These are phyloP conservation scores for Lactifluus subvellereus DNA, from an alignment of 768 basidiomycete species.

Conservation along the genomic window DNA sequence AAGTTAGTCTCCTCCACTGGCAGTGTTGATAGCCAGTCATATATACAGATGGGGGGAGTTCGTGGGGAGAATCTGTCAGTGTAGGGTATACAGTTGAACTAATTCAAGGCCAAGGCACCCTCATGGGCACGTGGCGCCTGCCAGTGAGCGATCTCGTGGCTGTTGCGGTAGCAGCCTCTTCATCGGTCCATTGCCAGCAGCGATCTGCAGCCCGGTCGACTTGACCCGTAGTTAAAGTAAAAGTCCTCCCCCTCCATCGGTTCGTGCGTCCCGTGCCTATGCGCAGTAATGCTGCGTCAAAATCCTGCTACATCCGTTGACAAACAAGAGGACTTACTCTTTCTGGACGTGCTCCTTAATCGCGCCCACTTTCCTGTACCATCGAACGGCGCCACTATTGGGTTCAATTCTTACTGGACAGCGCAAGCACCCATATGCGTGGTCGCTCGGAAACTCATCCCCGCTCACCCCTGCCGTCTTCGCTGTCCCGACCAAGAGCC, in stretches of 20 bases:
- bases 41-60: too few relatives aligned
- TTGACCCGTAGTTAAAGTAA: not conserved
- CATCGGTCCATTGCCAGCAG: conserved; percentile 2
- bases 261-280: not conserved
- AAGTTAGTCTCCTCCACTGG: too few relatives aligned
- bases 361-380: not conserved
- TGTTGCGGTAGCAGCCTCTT: not conserved
- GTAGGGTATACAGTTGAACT: too few relatives aligned
- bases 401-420: not conserved
- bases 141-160: not conserved
- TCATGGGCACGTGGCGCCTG: not conserved
- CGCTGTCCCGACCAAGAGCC: not conserved
- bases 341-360: not conserved
- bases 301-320: not conserved
- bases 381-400: not conserved
- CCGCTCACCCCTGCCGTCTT: not conserved
- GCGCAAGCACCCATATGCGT: conserved; percentile 6
- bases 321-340: not conserved
- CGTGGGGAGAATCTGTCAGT: too few relatives aligned
- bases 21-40: too few relatives aligned
- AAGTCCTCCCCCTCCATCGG: conserved; percentile 10
- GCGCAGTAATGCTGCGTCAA: not conserved
- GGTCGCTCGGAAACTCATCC: not conserved
- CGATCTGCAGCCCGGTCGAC: not conserved
- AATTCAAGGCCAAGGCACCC: not conserved